Evolutionary conservation across 257 asterid species (phyloP).

Genomic region (Lycium ferocissimum): DNA sequence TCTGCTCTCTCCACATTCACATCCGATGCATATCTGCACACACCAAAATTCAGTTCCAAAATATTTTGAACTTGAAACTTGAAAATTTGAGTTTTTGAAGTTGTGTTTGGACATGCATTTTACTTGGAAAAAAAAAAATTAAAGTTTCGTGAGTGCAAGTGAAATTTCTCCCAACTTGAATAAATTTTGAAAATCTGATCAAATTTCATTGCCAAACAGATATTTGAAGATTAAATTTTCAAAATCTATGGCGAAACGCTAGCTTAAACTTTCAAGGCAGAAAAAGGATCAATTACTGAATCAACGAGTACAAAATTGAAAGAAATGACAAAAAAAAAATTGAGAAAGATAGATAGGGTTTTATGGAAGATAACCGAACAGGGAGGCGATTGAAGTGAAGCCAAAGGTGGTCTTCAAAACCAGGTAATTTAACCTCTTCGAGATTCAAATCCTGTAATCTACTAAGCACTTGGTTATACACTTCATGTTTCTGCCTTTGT

Average conservation of each 20-base stretch:
- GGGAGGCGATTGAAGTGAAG: conserved; percentile 61
- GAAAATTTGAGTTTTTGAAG: too few relatives aligned
- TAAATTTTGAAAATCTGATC: too few relatives aligned
- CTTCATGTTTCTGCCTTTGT: conserved; percentile 48
- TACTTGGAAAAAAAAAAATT: too few relatives aligned
- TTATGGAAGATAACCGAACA: conserved; percentile 41
- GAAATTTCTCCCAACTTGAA: too few relatives aligned
- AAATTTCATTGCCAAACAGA: too few relatives aligned
- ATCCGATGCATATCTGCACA: conserved; percentile 56
- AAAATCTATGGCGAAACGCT: too few relatives aligned
- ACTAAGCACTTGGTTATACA: conserved; percentile 48
- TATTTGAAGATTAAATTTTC: too few relatives aligned
- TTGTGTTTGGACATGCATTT: too few relatives aligned
- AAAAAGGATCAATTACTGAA: background rate
- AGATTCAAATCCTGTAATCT: conserved; percentile 54
- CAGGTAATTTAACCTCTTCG: conserved; percentile 52
- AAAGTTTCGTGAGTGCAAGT: too few relatives aligned
- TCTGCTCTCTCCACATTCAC: conserved; percentile 67
- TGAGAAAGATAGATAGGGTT: conserved; percentile 34
- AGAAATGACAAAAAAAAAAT: background rate
- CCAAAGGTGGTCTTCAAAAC: conserved; percentile 64
- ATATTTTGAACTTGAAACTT: too few relatives aligned
- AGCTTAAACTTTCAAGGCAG: background rate
- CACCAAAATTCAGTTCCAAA: background rate
- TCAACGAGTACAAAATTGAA: background rate